Percentiles rank a stretch among this genome's conserved stretches.
phyloP scores from a whole-genome alignment of 495 filamentous ascomycete species.

The Penicillium malachiteum region DNA sequence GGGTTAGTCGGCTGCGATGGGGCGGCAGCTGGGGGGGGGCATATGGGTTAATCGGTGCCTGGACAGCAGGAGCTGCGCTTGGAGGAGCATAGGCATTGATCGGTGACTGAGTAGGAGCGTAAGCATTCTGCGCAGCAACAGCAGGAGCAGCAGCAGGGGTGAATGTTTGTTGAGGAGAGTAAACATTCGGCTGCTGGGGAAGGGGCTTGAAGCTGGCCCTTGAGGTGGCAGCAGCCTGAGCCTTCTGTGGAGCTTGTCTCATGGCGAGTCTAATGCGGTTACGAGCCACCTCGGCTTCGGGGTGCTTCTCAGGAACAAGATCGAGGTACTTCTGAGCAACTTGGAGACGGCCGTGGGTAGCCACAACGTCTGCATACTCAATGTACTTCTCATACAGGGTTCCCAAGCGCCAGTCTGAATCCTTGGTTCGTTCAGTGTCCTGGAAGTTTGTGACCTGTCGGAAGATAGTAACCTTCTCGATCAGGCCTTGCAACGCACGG shows the following conservation, averaged over 20 bases:
- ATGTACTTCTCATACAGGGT: slow-evolving; percentile 91
- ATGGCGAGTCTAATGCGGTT: slow-evolving; percentile 85
- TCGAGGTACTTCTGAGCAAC: slow-evolving; percentile 89
- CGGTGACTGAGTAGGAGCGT: slow-evolving; percentile 22
- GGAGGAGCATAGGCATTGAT: slow-evolving; percentile 2
- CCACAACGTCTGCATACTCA: slow-evolving; percentile 94
- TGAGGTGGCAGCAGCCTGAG: slow-evolving; percentile 26
- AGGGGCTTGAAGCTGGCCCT: slow-evolving; percentile 34
- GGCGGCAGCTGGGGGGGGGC: slow-evolving; percentile 28
- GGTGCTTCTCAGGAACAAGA: slow-evolving; percentile 80
- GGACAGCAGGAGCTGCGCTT: slow-evolving; percentile 11
- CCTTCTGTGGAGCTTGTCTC: slow-evolving; percentile 56
- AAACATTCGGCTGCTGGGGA: slow-evolving; percentile 38
- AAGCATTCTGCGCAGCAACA: slow-evolving; percentile 28
- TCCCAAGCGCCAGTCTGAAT: slow-evolving; percentile 83
- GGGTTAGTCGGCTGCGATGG: slow-evolving; percentile 52
- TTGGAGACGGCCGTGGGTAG: slow-evolving; percentile 81
- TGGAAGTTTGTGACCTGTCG: slow-evolving; percentile 88
- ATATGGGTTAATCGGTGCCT: slow-evolving; percentile 29
- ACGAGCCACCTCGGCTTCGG: slow-evolving; percentile 83
- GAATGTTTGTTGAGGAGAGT: slow-evolving; percentile 41
- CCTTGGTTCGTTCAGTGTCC: slow-evolving; percentile 67
- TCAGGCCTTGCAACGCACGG: slow-evolving; percentile 81
- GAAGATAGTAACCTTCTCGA: slow-evolving; percentile 98
- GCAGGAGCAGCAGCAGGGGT: slow-evolving; percentile 29